Conservation (phyloP, 345 rosid species). For the Draba incana region DNA sequence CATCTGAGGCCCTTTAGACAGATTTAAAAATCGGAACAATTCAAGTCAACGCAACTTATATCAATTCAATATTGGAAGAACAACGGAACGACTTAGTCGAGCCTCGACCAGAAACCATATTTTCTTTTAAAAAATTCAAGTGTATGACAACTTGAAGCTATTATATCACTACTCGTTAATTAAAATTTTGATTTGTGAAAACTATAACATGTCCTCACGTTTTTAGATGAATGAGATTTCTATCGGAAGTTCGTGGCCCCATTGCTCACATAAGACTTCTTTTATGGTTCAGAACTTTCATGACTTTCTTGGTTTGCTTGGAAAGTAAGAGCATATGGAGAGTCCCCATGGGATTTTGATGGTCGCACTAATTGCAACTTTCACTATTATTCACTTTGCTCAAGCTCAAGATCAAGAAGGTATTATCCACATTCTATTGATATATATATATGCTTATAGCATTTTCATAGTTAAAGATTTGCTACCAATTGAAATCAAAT, state of each 20-base stretch:
- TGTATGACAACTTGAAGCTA: no score
- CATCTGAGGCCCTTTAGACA: no score
- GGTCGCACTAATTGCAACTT: conserved; percentile 5
- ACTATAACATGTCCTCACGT: not conserved
- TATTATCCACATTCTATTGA: conserved; percentile 17
- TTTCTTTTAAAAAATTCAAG: no score
- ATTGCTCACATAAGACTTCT: conserved; percentile 2
- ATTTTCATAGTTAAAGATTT: not conserved
- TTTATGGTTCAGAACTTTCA: not conserved
- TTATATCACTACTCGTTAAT: no score
- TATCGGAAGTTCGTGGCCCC: not conserved
- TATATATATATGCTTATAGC: not conserved
- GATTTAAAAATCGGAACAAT: no score
- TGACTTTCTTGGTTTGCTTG: not conserved
- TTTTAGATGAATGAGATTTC: not conserved
- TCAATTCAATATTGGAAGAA: no score
- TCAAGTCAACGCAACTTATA: no score
- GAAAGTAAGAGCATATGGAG: conserved; percentile 25
- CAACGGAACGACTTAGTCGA: no score
- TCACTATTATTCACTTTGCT: conserved; percentile 2
- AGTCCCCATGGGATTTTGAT: conserved; percentile 4
- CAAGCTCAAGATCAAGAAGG: conserved; percentile 48
- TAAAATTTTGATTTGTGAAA: not conserved
- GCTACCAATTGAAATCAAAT: not conserved
- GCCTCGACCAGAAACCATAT: no score